phyloP scores from a whole-genome alignment of 1,284 basidiomycete species.

The Mycena sp. region DNA sequence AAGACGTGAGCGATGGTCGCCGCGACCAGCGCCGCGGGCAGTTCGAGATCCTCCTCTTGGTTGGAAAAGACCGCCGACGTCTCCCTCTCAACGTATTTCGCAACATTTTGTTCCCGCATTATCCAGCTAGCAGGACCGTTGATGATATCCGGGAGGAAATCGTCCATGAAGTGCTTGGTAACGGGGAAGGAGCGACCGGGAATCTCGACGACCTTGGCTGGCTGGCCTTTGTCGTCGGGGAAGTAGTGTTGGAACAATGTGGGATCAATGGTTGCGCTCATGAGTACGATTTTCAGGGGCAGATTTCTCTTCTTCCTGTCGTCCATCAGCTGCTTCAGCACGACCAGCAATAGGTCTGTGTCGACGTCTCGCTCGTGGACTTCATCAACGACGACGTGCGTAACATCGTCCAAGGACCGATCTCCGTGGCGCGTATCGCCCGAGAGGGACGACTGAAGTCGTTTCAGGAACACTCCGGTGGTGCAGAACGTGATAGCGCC shows the following conservation, averaged over 20 bases:
- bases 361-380: slow-evolving; percentile 97
- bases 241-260: slow-evolving; percentile 92
- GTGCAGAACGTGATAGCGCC: slow-evolving; percentile 96
- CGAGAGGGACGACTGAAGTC: slow-evolving; percentile 84
- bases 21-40: slow-evolving; percentile 88
- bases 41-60: slow-evolving; percentile 78
- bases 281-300: slow-evolving; percentile 90
- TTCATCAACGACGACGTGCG: slow-evolving; percentile 95
- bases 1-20: slow-evolving; percentile 87
- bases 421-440: slow-evolving; percentile 44
- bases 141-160: slow-evolving; percentile 72
- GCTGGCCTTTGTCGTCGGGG: slow-evolving; percentile 67
- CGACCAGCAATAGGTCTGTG: slow-evolving; percentile 92
- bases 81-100: slow-evolving; percentile 83
- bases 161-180: slow-evolving; percentile 84
- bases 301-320: slow-evolving; percentile 81
- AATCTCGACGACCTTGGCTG: slow-evolving; percentile 84
- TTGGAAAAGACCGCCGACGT: slow-evolving; percentile 40
- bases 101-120: slow-evolving; percentile 58
- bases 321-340: slow-evolving; percentile 87
- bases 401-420: slow-evolving; percentile 78
- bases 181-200: slow-evolving; percentile 96
- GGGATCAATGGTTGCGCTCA: slow-evolving; percentile 97
- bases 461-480: slow-evolving; percentile 90
- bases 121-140: slow-evolving; percentile 45